A percentile compares a stretch with the other conserved stretches of the same genome.
These are phyloP conservation scores for Extremus antarcticus DNA, from an alignment of 495 filamentous ascomycete genomes.

Conservation along the genomic window DNA sequence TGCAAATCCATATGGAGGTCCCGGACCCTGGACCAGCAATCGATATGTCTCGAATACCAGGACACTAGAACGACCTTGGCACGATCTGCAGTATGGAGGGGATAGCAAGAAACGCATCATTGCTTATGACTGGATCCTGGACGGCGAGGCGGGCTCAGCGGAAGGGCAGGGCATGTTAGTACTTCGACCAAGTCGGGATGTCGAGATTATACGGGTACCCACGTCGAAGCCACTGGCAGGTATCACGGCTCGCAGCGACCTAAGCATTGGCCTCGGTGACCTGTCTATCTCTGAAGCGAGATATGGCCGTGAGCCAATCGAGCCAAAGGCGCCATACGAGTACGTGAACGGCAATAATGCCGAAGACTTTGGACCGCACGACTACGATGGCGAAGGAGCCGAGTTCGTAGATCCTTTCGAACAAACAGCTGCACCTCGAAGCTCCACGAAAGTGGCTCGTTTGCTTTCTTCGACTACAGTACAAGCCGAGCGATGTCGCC, in stretches of 20 bases:
- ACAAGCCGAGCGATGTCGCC: slow-evolving; percentile 43
- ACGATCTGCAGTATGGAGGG: not conserved
- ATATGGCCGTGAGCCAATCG: not conserved
- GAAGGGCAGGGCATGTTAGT: slow-evolving; percentile 2
- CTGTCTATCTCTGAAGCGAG: slow-evolving; percentile 4
- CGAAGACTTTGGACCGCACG: slow-evolving; percentile 1
- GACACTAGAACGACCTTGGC: slow-evolving; percentile 1
- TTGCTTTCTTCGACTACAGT: slow-evolving; percentile 1
- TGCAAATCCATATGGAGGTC: slow-evolving; percentile 11
- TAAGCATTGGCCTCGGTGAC: slow-evolving; percentile 5
- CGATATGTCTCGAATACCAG: slow-evolving; percentile 8
- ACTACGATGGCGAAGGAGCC: not conserved
- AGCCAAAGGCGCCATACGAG: not conserved
- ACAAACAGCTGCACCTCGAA: not conserved
- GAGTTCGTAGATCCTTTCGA: not conserved
- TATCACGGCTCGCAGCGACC: slow-evolving; percentile 4
- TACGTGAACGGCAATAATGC: not conserved
- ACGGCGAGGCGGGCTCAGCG: not conserved
- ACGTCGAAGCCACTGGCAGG: not conserved
- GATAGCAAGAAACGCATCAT: slow-evolving; percentile 5
- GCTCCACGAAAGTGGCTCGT: not conserved
- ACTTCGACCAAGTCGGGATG: slow-evolving; percentile 6
- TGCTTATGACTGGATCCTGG: slow-evolving; percentile 19
- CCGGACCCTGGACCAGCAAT: slow-evolving; percentile 3
- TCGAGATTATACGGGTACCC: slow-evolving; percentile 4